A percentile compares a stretch with the other conserved stretches of the same genome.
These are phyloP conservation scores for Starmerella geochares DNA, from an alignment of 805 yeast genomes.

Conservation along the genomic window DNA sequence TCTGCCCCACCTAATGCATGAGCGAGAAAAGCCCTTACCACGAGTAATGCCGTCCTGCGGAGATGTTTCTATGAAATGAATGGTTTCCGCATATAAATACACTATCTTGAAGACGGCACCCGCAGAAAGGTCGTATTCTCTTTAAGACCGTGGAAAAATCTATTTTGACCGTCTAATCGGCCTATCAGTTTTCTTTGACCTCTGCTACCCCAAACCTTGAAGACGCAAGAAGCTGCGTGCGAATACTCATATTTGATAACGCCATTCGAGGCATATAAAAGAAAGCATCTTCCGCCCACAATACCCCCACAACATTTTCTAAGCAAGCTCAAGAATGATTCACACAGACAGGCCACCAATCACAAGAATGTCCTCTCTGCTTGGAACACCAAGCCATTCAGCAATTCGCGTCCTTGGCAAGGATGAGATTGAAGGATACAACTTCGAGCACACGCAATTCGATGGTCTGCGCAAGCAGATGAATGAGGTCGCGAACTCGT, in stretches of 20 bases:
- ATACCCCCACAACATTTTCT: not conserved
- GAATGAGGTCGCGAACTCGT: conserved; percentile 65
- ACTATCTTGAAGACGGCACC: conserved; percentile 5
- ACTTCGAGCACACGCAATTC: conserved; percentile 49
- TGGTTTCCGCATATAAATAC: conserved; percentile 4
- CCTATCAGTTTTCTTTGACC: not conserved
- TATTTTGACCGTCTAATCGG: not conserved
- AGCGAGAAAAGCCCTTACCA: conserved; percentile 1
- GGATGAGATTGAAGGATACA: conserved; percentile 45
- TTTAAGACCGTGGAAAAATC: not conserved
- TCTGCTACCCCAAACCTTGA: not conserved
- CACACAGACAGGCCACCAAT: conserved; percentile 11
- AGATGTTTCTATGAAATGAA: not conserved
- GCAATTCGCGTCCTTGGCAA: conserved; percentile 23
- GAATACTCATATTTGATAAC: not conserved
- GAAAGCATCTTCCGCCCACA: not conserved
- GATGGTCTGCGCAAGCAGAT: conserved; percentile 72
- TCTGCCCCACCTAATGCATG: conserved; percentile 3
- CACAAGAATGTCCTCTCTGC: conserved; percentile 20
- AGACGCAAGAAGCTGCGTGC: not conserved
- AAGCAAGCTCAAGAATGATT: not conserved
- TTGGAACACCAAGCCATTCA: conserved; percentile 27
- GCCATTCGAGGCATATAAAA: not conserved
- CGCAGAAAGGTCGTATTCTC: no score
- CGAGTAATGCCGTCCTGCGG: not conserved